phyloP scores from a whole-genome alignment of 2,329 filamentous ascomycete species.

The Neopestalotiopsis sp. region DNA sequence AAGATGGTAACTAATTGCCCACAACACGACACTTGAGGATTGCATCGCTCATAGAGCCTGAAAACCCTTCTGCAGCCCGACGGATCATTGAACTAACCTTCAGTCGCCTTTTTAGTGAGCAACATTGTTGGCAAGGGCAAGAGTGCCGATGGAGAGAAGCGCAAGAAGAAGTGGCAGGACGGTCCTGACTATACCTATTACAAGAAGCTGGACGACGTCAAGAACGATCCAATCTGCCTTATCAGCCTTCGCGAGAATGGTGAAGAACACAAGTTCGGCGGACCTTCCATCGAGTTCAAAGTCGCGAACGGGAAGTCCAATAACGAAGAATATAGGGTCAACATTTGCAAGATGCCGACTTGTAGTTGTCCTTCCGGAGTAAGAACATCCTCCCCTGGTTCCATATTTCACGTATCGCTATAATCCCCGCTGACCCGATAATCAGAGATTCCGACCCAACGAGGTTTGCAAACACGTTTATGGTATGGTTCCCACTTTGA shows the following conservation, averaged over 20 bases:
- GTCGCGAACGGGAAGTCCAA: not conserved
- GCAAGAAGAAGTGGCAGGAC: slow-evolving; percentile 1
- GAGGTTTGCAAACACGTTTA: not conserved
- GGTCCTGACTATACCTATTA: not conserved
- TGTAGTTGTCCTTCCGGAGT: not conserved
- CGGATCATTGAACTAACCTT: not conserved
- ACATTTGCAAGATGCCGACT: not conserved
- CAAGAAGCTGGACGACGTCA: slow-evolving; percentile 1
- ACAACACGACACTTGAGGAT: not conserved
- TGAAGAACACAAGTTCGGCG: not conserved
- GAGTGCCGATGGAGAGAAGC: not conserved
- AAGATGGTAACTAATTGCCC: not conserved
- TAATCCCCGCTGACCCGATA: not conserved
- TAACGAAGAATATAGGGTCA: not conserved
- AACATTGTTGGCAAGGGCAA: not conserved
- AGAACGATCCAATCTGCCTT: not conserved
- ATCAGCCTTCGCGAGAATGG: not conserved
- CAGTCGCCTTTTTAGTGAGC: not conserved
- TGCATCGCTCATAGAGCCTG: not conserved
- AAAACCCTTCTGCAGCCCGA: not conserved
- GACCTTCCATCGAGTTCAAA: not conserved
- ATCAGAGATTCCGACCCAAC: not conserved
- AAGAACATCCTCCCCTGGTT: not conserved
- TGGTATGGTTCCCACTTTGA: not conserved
- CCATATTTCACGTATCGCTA: not conserved